Percentiles rank a stretch among this genome's conserved stretches.
Evolutionary conservation across 305 asterid genomes (phyloP).

Genomic region (Petunia hybrid): DNA sequence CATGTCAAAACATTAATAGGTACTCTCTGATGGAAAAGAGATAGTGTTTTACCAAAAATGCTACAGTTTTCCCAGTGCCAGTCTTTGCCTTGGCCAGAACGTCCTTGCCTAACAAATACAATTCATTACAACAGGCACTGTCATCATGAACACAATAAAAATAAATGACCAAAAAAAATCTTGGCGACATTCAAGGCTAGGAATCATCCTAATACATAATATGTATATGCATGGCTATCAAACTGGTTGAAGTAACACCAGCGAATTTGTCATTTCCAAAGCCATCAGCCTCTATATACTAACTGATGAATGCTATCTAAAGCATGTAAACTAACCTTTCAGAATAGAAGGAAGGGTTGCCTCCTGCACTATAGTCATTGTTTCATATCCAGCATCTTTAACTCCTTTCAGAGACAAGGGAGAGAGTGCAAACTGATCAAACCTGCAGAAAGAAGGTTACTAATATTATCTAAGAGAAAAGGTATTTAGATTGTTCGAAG

Average conservation of each 20-base stretch:
- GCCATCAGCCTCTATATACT: slow-evolving; percentile 6
- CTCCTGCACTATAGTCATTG: slow-evolving; percentile 94
- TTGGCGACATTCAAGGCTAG: background rate
- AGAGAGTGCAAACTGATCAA: slow-evolving; percentile 83
- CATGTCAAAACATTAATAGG: background rate
- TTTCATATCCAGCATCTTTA: slow-evolving; percentile 90
- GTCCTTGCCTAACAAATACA: slow-evolving; percentile 81
- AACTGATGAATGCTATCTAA: slow-evolving; percentile 3
- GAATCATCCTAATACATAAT: background rate
- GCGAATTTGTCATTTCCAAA: background rate
- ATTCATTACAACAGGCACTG: slow-evolving; percentile 32
- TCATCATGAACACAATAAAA: slow-evolving; percentile 17
- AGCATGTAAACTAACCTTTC: slow-evolving; percentile 57
- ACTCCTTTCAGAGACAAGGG: slow-evolving; percentile 82
- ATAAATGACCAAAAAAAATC: background rate
- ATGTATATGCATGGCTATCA: background rate
- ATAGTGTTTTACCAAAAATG: slow-evolving; percentile 74
- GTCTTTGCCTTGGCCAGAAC: slow-evolving; percentile 98
- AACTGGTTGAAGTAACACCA: slow-evolving; percentile 19
- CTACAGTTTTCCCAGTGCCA: slow-evolving; percentile 98
- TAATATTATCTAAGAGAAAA: slow-evolving; percentile 21
- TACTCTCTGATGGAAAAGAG: slow-evolving; percentile 15
- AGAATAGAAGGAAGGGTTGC: slow-evolving; percentile 92
- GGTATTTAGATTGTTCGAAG: background rate
- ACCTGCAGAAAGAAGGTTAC: slow-evolving; percentile 55